Base-by-base conservation (phyloP, 441 rosid genomes). In the Erysimum cheiri region DNA sequence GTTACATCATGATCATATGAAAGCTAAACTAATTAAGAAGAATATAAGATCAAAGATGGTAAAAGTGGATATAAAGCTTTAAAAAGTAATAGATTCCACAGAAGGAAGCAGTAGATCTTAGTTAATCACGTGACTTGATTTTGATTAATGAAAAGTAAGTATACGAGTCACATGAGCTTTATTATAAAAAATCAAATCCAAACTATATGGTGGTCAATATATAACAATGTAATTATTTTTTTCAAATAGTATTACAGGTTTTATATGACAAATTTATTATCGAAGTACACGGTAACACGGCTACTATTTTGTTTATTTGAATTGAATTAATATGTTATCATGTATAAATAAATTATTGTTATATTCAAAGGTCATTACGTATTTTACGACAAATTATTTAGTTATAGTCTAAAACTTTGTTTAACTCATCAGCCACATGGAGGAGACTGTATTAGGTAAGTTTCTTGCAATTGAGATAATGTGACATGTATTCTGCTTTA, bases 61-160 rank as follows among this genome's bases (percentile, higher is more conserved):
- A 60, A 65, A 67, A 60, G 40, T 12, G 14, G 28, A 7, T 57
- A 56, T 46, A 72, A 64, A 66, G 61, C 61, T 40, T 32, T 12
- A 74, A 67, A 44, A 44, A 73, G 32, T 59, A 6, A 53, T 52
- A 53, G 29, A 74, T 60, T 60, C 64, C 50, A 43, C 39, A 22
- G 5, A 39, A 58, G 76, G 76, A 57, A 22, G 37, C 54, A 67
- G 47, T 50, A 43, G 19, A 43, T 52, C 37, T 67, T 74, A 60
- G 58, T 60, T 67, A 66, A 65, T 37, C 77, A 67, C 73, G 73
- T 74, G 69, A 53, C 56, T 31, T 67, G 77, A 73, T 67, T 64
- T 66, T 50, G 56, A 50, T 12, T 22, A 50, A 67, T 52, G 63
- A 50, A 66, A 67, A 41, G 48, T 59, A 64, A 55, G n/a, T 31